Conservation (phyloP, 371 early-diverging fungal species). For the Nematocida major region DNA sequence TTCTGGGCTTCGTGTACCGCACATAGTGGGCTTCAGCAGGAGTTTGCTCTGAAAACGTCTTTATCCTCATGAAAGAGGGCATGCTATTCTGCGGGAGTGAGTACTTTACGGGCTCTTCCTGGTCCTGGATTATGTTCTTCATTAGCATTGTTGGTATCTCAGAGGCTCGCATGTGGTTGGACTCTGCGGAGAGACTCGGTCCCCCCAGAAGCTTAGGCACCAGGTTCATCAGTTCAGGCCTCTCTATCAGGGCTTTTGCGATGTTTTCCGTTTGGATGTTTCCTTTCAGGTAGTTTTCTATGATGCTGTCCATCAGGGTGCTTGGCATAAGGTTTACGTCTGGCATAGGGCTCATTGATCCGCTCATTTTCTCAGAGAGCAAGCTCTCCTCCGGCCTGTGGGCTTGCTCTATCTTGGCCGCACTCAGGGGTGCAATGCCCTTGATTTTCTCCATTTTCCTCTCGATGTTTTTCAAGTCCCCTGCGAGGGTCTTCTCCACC, state of each 20-base stretch:
- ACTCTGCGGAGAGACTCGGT: too few species aligned
- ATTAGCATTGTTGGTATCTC: constrained; percentile 6
- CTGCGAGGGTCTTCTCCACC: constrained; percentile 30
- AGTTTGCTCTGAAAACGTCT: background rate
- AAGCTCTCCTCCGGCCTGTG: background rate
- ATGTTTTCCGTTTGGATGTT: background rate
- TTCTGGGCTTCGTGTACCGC: too few species aligned
- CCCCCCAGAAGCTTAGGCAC: background rate
- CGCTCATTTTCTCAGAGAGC: background rate
- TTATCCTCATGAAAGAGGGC: background rate
- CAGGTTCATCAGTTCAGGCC: background rate
- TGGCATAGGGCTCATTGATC: background rate
- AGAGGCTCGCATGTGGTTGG: background rate
- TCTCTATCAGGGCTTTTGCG: background rate
- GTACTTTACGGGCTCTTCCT: background rate
- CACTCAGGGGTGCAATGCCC: background rate
- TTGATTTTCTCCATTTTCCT: constrained; percentile 42
- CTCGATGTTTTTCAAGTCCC: constrained; percentile 38
- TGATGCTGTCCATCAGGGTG: constrained; percentile 12
- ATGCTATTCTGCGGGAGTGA: background rate
- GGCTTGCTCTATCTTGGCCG: background rate
- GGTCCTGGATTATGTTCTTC: constrained; percentile 8
- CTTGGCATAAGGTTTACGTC: background rate
- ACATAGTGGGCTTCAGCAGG: too few species aligned
- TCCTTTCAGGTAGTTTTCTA: constrained; percentile 45